These are phyloP conservation scores for Pyrus bretschneideri DNA, from an alignment of 306 rosid species.

Conservation along the genomic window DNA sequence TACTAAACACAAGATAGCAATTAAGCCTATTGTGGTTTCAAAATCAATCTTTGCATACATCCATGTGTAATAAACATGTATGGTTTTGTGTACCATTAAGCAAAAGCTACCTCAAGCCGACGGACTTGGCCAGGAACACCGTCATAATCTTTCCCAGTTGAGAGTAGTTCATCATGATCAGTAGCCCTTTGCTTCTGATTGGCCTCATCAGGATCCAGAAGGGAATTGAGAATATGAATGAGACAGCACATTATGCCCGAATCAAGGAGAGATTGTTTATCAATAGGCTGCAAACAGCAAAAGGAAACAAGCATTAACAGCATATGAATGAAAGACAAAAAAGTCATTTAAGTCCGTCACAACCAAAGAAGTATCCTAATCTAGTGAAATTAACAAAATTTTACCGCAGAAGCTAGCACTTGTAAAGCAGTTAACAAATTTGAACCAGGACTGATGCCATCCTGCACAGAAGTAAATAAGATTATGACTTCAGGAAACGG, in stretches of 20 bases:
- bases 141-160: slow-evolving; percentile 31
- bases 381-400: slow-evolving; percentile 17
- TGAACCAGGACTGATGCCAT: slow-evolving; percentile 78
- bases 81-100: background rate
- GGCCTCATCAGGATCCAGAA: slow-evolving; percentile 72
- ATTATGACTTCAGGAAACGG: slow-evolving; percentile 8
- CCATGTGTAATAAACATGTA: background rate
- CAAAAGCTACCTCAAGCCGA: slow-evolving; percentile 76
- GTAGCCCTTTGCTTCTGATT: slow-evolving; percentile 36
- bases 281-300: slow-evolving; percentile 71
- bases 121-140: slow-evolving; percentile 48
- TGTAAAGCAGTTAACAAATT: slow-evolving; percentile 86
- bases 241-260: slow-evolving; percentile 99
- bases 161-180: slow-evolving; percentile 35
- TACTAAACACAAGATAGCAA: background rate
- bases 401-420: slow-evolving; percentile 93
- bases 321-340: background rate
- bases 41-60: background rate
- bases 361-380: slow-evolving; percentile 16
- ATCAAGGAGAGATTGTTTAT: slow-evolving; percentile 97
- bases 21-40: background rate
- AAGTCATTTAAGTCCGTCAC: background rate
- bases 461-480: slow-evolving; percentile 54
- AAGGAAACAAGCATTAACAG: background rate
- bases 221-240: slow-evolving; percentile 79